A percentile compares a stretch with the other conserved stretches of the same genome.
phyloP scores from a whole-genome alignment of 2,329 filamentous ascomycete genomes.

The Nothomitra cinnamomea region DNA sequence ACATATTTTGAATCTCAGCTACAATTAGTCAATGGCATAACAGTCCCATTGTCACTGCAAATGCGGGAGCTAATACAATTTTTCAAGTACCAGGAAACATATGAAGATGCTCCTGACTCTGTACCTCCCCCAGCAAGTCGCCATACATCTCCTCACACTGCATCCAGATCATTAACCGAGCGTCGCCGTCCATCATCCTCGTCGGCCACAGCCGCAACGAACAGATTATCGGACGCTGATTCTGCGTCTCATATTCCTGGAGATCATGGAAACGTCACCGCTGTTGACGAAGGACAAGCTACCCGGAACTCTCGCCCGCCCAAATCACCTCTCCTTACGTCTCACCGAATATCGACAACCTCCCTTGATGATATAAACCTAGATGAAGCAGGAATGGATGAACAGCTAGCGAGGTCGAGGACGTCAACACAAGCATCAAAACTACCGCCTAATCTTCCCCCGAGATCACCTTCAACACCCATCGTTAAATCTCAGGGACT shows the following conservation, averaged over 20 bases:
- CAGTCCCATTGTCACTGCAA: no score
- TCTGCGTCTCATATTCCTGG: conserved; percentile 13
- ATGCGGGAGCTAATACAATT: conserved; percentile 5
- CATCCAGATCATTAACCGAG: conserved; percentile 37
- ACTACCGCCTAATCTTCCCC: conserved; percentile 37
- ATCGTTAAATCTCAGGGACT: conserved; percentile 41
- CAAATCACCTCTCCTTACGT: conserved; percentile 35
- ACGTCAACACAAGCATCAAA: conserved; percentile 8
- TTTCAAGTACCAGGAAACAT: conserved; percentile 41
- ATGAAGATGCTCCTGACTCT: conserved; percentile 66
- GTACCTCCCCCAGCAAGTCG: conserved; percentile 23
- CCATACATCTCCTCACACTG: conserved; percentile 30
- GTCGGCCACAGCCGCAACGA: conserved; percentile 17
- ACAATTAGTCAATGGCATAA: no score
- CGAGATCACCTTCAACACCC: conserved; percentile 18
- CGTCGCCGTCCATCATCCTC: conserved; percentile 23
- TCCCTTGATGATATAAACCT: conserved; percentile 52
- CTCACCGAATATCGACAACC: conserved; percentile 36
- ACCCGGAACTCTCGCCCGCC: conserved; percentile 13
- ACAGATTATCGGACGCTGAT: conserved; percentile 5
- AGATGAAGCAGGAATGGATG: conserved; percentile 14
- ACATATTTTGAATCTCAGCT: neutral
- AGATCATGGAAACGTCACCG: conserved; percentile 16
- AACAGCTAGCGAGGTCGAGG: conserved; percentile 12
- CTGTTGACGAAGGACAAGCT: conserved; percentile 12